Base-by-base conservation (phyloP, 345 rosid species). In the Heritiera littoralis region DNA sequence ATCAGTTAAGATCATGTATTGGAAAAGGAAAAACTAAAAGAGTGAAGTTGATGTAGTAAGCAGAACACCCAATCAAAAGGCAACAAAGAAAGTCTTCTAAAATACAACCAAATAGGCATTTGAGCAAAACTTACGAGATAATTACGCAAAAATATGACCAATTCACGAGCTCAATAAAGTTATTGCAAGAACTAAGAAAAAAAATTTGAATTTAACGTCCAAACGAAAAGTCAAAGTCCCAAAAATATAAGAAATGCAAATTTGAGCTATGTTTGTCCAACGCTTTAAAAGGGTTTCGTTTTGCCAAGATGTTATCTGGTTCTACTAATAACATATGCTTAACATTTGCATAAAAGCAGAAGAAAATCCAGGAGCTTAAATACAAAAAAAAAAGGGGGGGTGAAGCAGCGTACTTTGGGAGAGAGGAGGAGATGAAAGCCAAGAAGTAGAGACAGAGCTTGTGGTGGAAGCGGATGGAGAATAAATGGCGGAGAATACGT, bases 401-500 rank as follows among this genome's bases (percentile, higher is more conserved):
- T 48, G 49, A 49, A 69, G 12, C 9, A 49, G 43, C 81, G 1
- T 74, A 73, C 77, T 66, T 35, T 43, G 38, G 40, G 89, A 61
- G 1, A 78, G 59, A 75, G 88, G 77, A 74, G 93, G 89, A 73
- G 97, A 81, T 32, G 97, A 90, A 69, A 90, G 84, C 94, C 94
- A 89, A 15, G 87, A 74, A 72, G 90, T 72, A 79, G 89, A 80
- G 83, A 84, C 77, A 74, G 85, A 69, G 12, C 14, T 55, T 20
- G 88, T 51, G 75, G 80, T n/a, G 14, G 84, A 73, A 46, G 79
- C 78, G 77, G 84, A 45, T 70, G 92, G 82, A 59, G 99, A 88
- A 86, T 89, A 89, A 81, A 92, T 75, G 13, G 98, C 93, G n/a
- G 99, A 91, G 88, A 91, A 92, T 78, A 96, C 94, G 80, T 89